Conservation (phyloP, 208 protist genomes). For the Crithidia expoeki region DNA sequence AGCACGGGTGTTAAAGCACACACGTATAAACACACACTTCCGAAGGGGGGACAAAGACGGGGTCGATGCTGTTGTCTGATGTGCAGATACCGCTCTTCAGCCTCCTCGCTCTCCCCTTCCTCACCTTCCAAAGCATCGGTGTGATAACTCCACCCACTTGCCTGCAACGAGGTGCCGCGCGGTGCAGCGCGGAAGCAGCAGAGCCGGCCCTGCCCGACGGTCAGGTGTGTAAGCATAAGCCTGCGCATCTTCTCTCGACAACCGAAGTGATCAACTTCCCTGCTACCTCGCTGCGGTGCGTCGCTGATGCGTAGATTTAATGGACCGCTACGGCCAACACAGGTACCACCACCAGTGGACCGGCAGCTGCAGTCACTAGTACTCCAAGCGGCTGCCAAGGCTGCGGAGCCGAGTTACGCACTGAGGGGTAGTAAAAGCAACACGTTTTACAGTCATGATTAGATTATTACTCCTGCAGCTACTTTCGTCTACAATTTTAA, state of each 20-base stretch:
- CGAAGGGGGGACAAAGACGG: neutral
- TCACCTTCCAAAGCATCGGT: constrained; percentile 6
- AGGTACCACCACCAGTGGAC: neutral
- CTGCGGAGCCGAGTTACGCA: too few relatives aligned
- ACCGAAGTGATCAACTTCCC: constrained; percentile 14
- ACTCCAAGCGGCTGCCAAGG: neutral
- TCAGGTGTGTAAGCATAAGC: neutral
- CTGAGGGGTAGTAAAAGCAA: neutral
- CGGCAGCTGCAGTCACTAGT: neutral
- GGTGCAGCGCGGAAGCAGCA: neutral
- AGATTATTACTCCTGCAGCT: neutral
- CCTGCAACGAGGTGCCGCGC: neutral
- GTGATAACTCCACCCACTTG: neutral
- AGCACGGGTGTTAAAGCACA: neutral
- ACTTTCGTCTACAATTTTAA: neutral
- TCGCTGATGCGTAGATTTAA: neutral
- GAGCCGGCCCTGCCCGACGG: neutral
- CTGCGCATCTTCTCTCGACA: constrained; percentile 7
- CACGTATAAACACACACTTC: neutral
- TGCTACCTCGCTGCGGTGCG: constrained; percentile 4
- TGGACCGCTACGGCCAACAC: neutral
- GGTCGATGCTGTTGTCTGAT: neutral
- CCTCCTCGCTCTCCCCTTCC: neutral
- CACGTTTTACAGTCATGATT: neutral
- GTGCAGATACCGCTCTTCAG: neutral